Percentiles rank a stretch among this genome's conserved stretches.
phyloP scores from a whole-genome alignment of 1,284 basidiomycete genomes.

The Leccinum fuscescens region DNA sequence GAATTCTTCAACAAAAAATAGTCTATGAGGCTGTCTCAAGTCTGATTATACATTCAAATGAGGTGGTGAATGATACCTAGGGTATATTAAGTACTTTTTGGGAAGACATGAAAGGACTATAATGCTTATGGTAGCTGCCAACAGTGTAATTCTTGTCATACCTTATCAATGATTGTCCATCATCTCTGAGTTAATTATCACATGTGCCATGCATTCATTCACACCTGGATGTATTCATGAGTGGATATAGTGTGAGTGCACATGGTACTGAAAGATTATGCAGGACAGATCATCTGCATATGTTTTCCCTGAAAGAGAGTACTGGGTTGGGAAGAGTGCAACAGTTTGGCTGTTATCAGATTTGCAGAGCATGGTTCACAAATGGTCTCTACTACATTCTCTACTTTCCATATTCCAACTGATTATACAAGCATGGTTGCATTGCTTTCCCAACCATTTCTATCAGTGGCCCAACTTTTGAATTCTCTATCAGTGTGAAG shows the following conservation, averaged over 20 bases:
- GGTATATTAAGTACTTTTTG: too few relatives aligned
- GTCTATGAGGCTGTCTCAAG: too few relatives aligned
- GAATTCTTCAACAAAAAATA: too few relatives aligned
- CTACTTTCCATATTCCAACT: not conserved
- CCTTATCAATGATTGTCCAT: not conserved
- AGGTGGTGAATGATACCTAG: too few relatives aligned
- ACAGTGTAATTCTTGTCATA: not conserved
- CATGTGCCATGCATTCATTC: not conserved
- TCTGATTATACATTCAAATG: too few relatives aligned
- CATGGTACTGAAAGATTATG: not conserved
- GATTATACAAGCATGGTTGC: not conserved
- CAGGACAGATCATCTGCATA: slow-evolving; percentile 11
- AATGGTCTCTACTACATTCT: not conserved
- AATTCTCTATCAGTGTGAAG: not conserved
- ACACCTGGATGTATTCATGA: not conserved
- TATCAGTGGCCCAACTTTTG: not conserved
- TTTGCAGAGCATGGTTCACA: not conserved
- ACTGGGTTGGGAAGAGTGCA: not conserved
- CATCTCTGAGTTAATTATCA: not conserved
- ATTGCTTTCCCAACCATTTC: not conserved
- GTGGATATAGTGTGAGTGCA: not conserved
- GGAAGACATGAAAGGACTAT: too few relatives aligned
- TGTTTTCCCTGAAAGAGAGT: slow-evolving; percentile 23
- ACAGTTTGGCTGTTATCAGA: not conserved
- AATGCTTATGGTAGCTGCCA: not conserved